Evolutionary conservation across 495 filamentous ascomycete species (phyloP).

Genomic region (Pseudomonodictys pantanalensis): DNA sequence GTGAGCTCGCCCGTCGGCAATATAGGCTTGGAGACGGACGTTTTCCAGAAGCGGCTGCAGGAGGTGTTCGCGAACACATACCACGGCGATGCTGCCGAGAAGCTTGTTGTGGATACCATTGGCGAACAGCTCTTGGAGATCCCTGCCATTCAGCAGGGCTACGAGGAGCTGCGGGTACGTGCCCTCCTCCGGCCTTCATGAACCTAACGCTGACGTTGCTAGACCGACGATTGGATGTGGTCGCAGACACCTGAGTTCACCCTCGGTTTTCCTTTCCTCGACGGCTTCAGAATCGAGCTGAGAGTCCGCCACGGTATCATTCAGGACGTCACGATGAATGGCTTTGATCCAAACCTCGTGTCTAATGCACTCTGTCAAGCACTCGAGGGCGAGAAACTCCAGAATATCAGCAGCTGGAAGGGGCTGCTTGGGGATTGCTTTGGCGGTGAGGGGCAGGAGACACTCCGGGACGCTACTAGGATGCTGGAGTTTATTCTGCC

Average conservation of each 20-base stretch:
- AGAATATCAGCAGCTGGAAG: constrained; percentile 46
- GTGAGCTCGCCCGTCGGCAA: constrained; percentile 82
- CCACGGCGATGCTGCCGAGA: constrained; percentile 26
- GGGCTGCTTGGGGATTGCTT: neutral
- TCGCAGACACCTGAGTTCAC: constrained; percentile 82
- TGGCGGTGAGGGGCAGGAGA: neutral
- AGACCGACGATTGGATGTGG: constrained; percentile 76
- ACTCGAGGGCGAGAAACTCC: constrained; percentile 36
- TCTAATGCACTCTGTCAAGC: neutral
- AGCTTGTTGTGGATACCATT: constrained; percentile 48
- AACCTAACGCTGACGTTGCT: constrained; percentile 15
- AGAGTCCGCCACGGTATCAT: constrained; percentile 31
- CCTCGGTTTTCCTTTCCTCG: neutral
- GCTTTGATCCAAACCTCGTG: neutral
- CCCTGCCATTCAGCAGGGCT: constrained; percentile 54
- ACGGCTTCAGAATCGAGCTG: constrained; percentile 1
- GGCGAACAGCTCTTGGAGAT: constrained; percentile 49
- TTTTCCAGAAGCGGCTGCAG: constrained; percentile 35
- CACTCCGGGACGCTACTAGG: neutral
- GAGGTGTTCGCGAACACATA: constrained; percentile 56
- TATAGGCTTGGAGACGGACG: constrained; percentile 49
- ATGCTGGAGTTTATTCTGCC: too few species aligned
- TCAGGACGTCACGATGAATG: constrained; percentile 12
- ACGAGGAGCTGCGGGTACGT: constrained; percentile 59
- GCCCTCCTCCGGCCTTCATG: neutral